These are phyloP conservation scores for Umbelopsis vinacea DNA, from an alignment of 192 early-diverging fungal species.

Conservation along the genomic window DNA sequence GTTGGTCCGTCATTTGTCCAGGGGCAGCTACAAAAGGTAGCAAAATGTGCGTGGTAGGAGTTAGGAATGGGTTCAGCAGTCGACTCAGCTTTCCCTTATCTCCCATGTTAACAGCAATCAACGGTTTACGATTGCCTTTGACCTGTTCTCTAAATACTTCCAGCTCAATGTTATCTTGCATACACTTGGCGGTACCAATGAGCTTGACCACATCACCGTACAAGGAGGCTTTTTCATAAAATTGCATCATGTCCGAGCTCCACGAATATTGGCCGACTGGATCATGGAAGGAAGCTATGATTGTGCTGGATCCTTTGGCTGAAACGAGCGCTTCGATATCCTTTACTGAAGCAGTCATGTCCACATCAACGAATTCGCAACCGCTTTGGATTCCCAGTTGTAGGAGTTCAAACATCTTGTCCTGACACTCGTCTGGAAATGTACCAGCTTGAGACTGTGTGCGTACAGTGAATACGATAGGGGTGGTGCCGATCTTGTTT, in stretches of 20 bases:
- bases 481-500: constrained; percentile 47
- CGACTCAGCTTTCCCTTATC: constrained; percentile 82
- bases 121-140: constrained; percentile 48
- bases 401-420: constrained; percentile 66
- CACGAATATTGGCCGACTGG: constrained; percentile 61
- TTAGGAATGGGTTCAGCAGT: constrained; percentile 81
- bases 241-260: constrained; percentile 34
- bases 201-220: constrained; percentile 89
- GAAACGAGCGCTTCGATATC: constrained; percentile 53
- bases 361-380: constrained; percentile 91
- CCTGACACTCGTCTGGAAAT: constrained; percentile 64
- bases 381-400: constrained; percentile 78
- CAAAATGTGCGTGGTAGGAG: constrained; percentile 86
- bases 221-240: constrained; percentile 43
- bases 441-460: constrained; percentile 84
- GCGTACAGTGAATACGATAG: constrained; percentile 93
- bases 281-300: constrained; percentile 92
- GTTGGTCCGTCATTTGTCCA: constrained; percentile 81
- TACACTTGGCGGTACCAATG: constrained; percentile 74
- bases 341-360: constrained; percentile 52
- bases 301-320: constrained; percentile 59
- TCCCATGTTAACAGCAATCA: constrained; percentile 96
- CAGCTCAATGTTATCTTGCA: constrained; percentile 85
- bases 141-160: constrained; percentile 61
- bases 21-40: constrained; percentile 84